These are phyloP conservation scores for Apiotrichum gracile DNA, from an alignment of 1,284 basidiomycete species.

Conservation along the genomic window DNA sequence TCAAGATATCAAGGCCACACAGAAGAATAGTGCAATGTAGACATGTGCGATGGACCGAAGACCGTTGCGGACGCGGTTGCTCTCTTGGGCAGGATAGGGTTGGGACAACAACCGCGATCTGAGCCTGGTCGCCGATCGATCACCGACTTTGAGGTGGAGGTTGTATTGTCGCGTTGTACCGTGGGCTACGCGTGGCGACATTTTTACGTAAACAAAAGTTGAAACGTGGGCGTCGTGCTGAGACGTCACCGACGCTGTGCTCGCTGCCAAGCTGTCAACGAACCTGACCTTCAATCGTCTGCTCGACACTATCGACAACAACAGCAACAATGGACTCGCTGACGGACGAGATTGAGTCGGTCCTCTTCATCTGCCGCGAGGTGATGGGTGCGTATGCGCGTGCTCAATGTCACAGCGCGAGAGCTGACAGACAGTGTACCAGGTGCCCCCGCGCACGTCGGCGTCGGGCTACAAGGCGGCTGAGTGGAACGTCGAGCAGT, in stretches of 20 bases:
- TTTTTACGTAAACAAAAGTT: too few relatives aligned
- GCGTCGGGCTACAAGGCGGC: constrained; percentile 46
- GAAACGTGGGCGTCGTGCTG: too few relatives aligned
- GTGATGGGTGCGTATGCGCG: constrained; percentile 42
- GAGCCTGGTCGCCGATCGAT: background rate
- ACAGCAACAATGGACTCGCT: constrained; percentile 28
- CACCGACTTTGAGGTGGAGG: background rate
- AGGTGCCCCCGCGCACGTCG: constrained; percentile 45
- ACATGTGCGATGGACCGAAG: background rate
- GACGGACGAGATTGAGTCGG: constrained; percentile 46
- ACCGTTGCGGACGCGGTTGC: too few relatives aligned
- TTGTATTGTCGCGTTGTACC: background rate
- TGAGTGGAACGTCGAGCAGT: constrained; percentile 46
- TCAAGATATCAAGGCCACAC: background rate
- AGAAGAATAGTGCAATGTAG: background rate
- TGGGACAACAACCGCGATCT: background rate
- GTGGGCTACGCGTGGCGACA: too few relatives aligned
- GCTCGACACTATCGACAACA: background rate
- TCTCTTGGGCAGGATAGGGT: background rate
- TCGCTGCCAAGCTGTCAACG: background rate
- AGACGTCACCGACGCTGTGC: background rate
- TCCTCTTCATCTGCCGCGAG: constrained; percentile 46
- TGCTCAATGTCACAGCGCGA: background rate
- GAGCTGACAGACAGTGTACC: constrained; percentile 39
- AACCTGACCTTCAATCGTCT: too few relatives aligned